A percentile compares a stretch with the other conserved stretches of the same genome.
These are phyloP conservation scores for Ammopiptanthus mongolicus DNA, from an alignment of 306 rosid genomes.

Conservation along the genomic window DNA sequence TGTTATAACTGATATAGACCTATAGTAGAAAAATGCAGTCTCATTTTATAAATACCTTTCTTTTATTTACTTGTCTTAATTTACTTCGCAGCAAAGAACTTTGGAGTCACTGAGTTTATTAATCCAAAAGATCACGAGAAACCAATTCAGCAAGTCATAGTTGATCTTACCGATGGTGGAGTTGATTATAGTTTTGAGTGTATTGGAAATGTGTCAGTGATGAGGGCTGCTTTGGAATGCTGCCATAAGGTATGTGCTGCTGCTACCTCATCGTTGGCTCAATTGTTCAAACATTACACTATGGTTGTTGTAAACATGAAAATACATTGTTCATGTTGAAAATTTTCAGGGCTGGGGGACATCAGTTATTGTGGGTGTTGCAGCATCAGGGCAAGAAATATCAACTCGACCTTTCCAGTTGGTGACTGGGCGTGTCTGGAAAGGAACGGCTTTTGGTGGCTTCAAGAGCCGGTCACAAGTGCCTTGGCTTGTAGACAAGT, in stretches of 20 bases:
- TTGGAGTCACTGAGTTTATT: constrained; percentile 86
- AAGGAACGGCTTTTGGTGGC: constrained; percentile 98
- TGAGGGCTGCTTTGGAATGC: constrained; percentile 96
- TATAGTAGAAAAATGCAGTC: neutral
- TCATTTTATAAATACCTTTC: neutral
- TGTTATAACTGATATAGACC: neutral
- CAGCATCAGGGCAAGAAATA: constrained; percentile 90
- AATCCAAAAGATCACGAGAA: constrained; percentile 90
- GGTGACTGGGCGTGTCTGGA: constrained; percentile 98
- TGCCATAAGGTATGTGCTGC: constrained; percentile 73
- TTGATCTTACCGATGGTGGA: constrained; percentile 84
- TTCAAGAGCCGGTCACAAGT: constrained; percentile 96
- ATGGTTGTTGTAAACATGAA: neutral
- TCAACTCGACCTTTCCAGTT: constrained; percentile 90
- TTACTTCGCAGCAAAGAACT: constrained; percentile 66
- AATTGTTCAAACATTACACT: neutral
- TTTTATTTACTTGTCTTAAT: neutral
- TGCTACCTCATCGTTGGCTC: constrained; percentile 9
- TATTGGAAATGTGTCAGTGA: constrained; percentile 88
- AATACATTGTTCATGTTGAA: neutral
- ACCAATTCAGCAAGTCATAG: constrained; percentile 86
- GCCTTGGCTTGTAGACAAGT: constrained; percentile 94
- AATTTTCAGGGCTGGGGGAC: constrained; percentile 89
- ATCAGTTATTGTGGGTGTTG: constrained; percentile 92
- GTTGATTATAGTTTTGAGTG: constrained; percentile 98